These are phyloP conservation scores for Blastobotrys peoriensis DNA, from an alignment of 805 yeast species.

Conservation along the genomic window DNA sequence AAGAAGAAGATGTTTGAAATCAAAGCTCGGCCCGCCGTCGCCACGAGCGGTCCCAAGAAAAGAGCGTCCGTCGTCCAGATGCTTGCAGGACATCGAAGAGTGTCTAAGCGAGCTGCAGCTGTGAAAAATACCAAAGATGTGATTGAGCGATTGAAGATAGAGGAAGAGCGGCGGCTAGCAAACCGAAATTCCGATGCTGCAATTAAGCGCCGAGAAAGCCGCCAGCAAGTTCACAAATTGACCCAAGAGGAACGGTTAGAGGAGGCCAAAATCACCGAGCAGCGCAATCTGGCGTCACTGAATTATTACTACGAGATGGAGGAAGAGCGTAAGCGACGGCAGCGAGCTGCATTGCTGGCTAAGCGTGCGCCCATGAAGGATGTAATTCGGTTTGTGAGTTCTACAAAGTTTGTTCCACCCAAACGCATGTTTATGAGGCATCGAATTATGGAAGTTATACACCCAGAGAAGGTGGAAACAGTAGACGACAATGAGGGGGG, in stretches of 20 bases:
- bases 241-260: constrained; percentile 68
- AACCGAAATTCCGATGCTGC: constrained; percentile 31
- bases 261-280: constrained; percentile 87
- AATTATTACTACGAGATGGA: constrained; percentile 81
- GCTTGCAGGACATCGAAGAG: constrained; percentile 50
- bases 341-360: constrained; percentile 64
- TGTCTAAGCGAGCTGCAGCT: constrained; percentile 73
- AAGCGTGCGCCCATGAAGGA: constrained; percentile 56
- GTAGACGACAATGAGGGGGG: too few relatives aligned
- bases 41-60: constrained; percentile 25
- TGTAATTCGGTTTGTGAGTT: constrained; percentile 48
- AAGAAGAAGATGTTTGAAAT: constrained; percentile 30
- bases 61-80: constrained; percentile 36
- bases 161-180: constrained; percentile 49
- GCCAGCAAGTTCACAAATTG: constrained; percentile 27
- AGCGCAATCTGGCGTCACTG: constrained; percentile 63
- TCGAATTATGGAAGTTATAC: constrained; percentile 13
- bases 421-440: constrained; percentile 21
- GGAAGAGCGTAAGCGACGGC: constrained; percentile 66
- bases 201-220: constrained; percentile 4
- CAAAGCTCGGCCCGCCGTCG: constrained; percentile 32
- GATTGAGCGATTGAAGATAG: constrained; percentile 61
- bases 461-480: not conserved
- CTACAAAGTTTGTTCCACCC: constrained; percentile 52
- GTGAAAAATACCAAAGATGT: constrained; percentile 72